Evolutionary conservation across 2,329 filamentous ascomycete species (phyloP).

Genomic region (Aspergillus sp.): DNA sequence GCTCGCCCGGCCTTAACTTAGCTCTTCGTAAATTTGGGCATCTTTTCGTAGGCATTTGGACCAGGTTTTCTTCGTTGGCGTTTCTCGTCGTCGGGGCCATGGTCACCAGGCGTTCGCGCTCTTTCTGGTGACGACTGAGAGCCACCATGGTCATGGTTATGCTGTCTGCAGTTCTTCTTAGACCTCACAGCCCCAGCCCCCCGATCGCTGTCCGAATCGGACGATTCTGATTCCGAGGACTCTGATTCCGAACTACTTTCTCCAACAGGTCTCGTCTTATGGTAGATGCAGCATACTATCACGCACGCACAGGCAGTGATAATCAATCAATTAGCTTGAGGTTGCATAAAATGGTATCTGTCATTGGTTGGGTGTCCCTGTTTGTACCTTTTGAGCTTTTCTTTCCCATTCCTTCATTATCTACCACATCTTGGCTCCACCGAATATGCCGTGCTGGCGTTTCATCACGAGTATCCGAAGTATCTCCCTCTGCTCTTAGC

Average conservation of each 20-base stretch:
- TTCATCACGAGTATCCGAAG: constrained; percentile 12
- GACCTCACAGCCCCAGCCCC: constrained; percentile 27
- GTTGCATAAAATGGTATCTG: background rate
- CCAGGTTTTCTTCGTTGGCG: constrained; percentile 37
- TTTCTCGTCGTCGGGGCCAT: constrained; percentile 21
- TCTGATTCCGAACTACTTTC: constrained; percentile 69
- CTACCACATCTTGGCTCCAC: constrained; percentile 90
- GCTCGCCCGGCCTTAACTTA: background rate
- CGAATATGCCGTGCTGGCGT: constrained; percentile 65
- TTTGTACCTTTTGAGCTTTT: constrained; percentile 86
- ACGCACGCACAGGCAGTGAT: background rate
- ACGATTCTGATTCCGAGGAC: constrained; percentile 54
- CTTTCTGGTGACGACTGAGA: constrained; percentile 1
- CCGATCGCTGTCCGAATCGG: constrained; percentile 49
- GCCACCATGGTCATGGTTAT: constrained; percentile 1
- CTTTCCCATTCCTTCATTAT: constrained; percentile 91
- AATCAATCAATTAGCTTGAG: background rate
- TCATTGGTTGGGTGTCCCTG: background rate
- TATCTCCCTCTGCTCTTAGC: constrained; percentile 27
- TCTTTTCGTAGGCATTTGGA: constrained; percentile 50
- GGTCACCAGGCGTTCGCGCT: constrained; percentile 17
- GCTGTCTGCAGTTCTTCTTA: constrained; percentile 23
- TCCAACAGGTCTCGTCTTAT: constrained; percentile 75
- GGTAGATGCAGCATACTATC: constrained; percentile 98
- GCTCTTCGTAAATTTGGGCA: constrained; percentile 35